Conservation (phyloP, 495 filamentous ascomycete species). For the Thozetella sp. region DNA sequence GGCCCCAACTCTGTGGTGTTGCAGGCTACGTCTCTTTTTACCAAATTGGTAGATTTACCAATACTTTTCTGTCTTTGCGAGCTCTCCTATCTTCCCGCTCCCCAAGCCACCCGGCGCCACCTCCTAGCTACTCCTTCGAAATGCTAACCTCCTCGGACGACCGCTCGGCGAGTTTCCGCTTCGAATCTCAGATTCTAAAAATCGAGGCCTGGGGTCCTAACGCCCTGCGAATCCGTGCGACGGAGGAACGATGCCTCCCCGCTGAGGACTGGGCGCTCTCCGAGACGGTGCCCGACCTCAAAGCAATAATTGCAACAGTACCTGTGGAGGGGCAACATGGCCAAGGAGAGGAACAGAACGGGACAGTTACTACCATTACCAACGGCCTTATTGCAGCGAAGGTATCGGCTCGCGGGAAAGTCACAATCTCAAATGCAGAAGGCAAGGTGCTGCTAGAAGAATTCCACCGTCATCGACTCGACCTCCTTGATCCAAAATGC, state of each 20-base stretch:
- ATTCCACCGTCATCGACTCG: conserved; percentile 50
- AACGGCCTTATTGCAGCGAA: conserved; percentile 54
- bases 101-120: too few relatives aligned
- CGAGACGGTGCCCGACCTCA: conserved; percentile 11
- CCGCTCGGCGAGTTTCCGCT: conserved; percentile 29
- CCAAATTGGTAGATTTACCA: too few relatives aligned
- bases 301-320: background rate
- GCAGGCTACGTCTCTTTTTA: too few relatives aligned
- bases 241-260: conserved; percentile 47
- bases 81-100: background rate
- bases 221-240: conserved; percentile 55
- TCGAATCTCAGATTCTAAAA: conserved; percentile 54
- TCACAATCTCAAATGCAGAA: conserved; percentile 44
- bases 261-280: conserved; percentile 54
- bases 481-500: conserved; percentile 55
- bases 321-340: conserved; percentile 5
- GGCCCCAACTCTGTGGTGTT: too few relatives aligned
- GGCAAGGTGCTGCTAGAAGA: conserved; percentile 47
- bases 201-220: conserved; percentile 57
- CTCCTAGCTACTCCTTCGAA: too few relatives aligned
- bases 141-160: background rate
- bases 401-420: conserved; percentile 47
- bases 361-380: conserved; percentile 43
- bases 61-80: too few relatives aligned
- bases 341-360: too few relatives aligned